Base-by-base conservation (phyloP, 192 early-diverging fungal species). In the Umbelopsis ramanniana region DNA sequence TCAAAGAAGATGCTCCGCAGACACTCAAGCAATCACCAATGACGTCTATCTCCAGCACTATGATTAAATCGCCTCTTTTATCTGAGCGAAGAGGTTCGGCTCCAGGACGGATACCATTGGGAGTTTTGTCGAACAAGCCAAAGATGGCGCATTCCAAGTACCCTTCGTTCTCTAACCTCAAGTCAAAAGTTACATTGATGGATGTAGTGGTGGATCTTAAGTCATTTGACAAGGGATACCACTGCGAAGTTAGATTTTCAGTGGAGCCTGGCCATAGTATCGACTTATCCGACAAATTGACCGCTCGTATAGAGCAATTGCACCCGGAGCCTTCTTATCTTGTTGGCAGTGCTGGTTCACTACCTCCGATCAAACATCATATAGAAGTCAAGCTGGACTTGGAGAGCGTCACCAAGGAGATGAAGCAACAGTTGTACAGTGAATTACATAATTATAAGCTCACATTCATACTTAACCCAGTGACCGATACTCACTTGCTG, bases 221-320 rank as follows among this genome's bases (percentile, higher is more conserved):
- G 57, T 72, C 78, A 23, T 82, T 79, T 52, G 75, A 77, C 1
- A 55, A 57, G n/a, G 81, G 81, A 3, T 82, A 82, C 63, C 75
- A 77, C 22, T 73, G 79, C 60, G 52, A 71, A 46, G 70, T 60
- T 24, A 52, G 66, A 46, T 68, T 26, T 26, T 52, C 72, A 38
- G 33, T 53, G 29, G 45, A 72, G 23, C 37, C 45, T n/a, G 43
- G 40, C 15, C 63, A 72, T n/a, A 72, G 52, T 22, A 38, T 37
- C 19, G 70, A 72, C 46, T 38, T 78, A n/a, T 54, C 72, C 21
- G 29, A 54, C n/a, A 57, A 66, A 52, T 22, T 73, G 9, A 53
- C 48, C 21, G 67, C 73, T 8, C 57, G 50, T 66, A 46, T 73
- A 15, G 55, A 69, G 17, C 26, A 78, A 53, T 68, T 70, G 21